phyloP scores from a whole-genome alignment of 2,329 filamentous ascomycete genomes.

The Diaporthe sp. region DNA sequence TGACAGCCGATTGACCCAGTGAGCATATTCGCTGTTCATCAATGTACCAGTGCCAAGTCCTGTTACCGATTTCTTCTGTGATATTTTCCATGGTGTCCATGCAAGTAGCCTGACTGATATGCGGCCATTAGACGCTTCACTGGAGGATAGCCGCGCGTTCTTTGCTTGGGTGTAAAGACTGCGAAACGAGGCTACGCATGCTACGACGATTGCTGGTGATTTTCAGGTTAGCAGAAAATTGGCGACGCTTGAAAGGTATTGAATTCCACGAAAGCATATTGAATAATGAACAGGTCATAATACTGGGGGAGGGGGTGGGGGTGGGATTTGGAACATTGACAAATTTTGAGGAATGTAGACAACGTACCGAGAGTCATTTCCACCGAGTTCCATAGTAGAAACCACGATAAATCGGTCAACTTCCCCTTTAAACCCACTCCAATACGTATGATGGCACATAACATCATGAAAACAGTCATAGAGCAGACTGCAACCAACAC shows the following conservation, averaged over 20 bases:
- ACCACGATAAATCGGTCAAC: not conserved
- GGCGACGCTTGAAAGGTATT: not conserved
- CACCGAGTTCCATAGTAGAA: not conserved
- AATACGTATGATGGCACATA: slow-evolving; percentile 9
- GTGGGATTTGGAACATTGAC: not conserved
- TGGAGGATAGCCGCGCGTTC: not conserved
- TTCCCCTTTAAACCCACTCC: not conserved
- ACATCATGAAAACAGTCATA: slow-evolving; percentile 4
- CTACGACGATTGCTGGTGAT: not conserved
- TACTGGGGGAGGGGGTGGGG: too few species aligned
- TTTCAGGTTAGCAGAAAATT: not conserved
- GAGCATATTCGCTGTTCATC: not conserved
- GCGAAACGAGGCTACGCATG: slow-evolving; percentile 8
- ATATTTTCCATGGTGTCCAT: not conserved
- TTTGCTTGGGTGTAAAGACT: slow-evolving; percentile 12
- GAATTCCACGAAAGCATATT: not conserved
- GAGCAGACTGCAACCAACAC: slow-evolving; percentile 1
- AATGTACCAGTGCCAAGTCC: not conserved
- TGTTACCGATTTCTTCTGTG: not conserved
- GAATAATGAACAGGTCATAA: not conserved
- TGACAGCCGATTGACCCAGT: slow-evolving; percentile 1
- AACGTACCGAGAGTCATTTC: slow-evolving; percentile 11
- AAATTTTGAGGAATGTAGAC: not conserved
- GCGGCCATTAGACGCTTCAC: not conserved
- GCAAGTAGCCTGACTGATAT: not conserved